A percentile compares a stretch with the other conserved stretches of the same genome.
Evolutionary conservation across 2,329 filamentous ascomycete genomes (phyloP).

Genomic region (Rugonectria rugulosa): DNA sequence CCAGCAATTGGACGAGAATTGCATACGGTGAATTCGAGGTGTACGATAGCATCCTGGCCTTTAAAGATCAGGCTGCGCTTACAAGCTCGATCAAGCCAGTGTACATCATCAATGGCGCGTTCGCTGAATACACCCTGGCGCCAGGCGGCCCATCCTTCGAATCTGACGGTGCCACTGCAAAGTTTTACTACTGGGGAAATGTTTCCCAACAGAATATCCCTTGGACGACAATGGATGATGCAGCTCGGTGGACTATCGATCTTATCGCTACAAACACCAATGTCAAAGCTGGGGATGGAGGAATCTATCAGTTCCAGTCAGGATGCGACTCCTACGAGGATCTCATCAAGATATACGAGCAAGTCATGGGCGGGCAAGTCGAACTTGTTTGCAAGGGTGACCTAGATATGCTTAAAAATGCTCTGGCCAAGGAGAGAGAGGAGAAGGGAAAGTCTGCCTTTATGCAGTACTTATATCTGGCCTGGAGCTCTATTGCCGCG

Average conservation of each 20-base stretch:
- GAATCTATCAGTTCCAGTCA: neutral
- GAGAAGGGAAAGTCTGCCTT: too few relatives aligned
- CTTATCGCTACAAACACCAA: neutral
- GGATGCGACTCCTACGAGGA: too few relatives aligned
- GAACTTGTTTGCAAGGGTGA: too few relatives aligned
- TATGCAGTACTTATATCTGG: too few relatives aligned
- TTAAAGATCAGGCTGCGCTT: slow-evolving; percentile 4
- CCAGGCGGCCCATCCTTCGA: neutral
- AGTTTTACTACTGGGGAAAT: slow-evolving; percentile 1
- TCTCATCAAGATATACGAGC: too few relatives aligned
- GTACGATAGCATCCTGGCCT: slow-evolving; percentile 12
- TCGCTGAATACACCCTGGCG: neutral
- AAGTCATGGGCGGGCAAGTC: too few relatives aligned
- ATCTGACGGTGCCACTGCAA: too few relatives aligned
- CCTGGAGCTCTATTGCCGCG: too few relatives aligned
- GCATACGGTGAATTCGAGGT: slow-evolving; percentile 5
- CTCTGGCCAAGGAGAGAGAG: too few relatives aligned
- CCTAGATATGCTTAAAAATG: too few relatives aligned
- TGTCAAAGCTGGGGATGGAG: neutral
- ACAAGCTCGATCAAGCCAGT: slow-evolving; percentile 8
- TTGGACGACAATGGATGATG: slow-evolving; percentile 3
- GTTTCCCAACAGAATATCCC: neutral
- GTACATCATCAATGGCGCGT: neutral
- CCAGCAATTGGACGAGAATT: slow-evolving; percentile 10
- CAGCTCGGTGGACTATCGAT: slow-evolving; percentile 11